Base-by-base conservation (phyloP, 805 yeast genomes). In the Candida krabiensis region DNA sequence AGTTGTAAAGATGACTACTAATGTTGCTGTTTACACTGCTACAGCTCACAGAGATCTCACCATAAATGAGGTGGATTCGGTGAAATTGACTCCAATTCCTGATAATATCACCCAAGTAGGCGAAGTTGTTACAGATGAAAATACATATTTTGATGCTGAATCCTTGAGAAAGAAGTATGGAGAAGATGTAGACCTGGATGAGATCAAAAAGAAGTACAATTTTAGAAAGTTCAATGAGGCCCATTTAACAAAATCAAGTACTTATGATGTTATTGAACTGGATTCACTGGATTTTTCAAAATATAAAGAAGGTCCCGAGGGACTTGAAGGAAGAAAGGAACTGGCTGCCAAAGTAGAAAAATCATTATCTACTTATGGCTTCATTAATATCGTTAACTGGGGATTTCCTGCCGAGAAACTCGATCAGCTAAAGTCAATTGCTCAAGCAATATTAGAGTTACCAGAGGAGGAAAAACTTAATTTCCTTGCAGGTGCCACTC, bases 351-450 rank as follows among this genome's bases (percentile, higher is more conserved):
- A 59, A 32, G 51, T 71, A 8, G 74, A 70, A 40, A 45, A 50
- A 16, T 66, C 75, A 0, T 44, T 71, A 23, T 55, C 68, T 5
- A 64, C 69, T 1, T 61, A 63, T 35, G 77, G 77, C 2, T 71
- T 71, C 45, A 67, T 71, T 52, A 65, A 66, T 13, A 40, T 71
- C 15, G 50, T 55, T 7, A 69, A 68, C 42, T 72, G 66, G 44
- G 76, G 75, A 1, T 60, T 68, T 36, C 50, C 50, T 3, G 44
- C 39, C 5, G 64, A 57, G 14, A 48, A 52, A 13, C 45, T 70
- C 11, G 65, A 57, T 8, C 57, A 58, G 17, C 45, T 70, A 29
- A 55, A 65, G 39, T 56, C 74, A 0, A 52, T 71, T 26, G 66
- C 71, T 1, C 75, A 71, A 43, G 55, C 67, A 2, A 53, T 69